Base-by-base conservation (phyloP, 257 asterid genomes). In the Prunella vulgaris region DNA sequence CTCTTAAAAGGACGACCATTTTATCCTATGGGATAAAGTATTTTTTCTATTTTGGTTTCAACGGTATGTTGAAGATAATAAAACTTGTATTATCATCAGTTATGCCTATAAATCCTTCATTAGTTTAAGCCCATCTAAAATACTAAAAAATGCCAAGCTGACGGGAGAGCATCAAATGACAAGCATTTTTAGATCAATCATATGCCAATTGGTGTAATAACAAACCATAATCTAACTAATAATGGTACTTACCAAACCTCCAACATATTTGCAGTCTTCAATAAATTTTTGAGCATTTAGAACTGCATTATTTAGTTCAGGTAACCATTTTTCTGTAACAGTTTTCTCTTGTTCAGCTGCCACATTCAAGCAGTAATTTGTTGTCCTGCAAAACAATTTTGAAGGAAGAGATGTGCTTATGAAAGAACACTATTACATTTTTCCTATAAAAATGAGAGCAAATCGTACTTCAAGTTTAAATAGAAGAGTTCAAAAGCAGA, bases 261-360 rank as follows among this genome's bases (percentile, higher is more conserved):
- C 69, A 77, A 90, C 99, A 66, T 91, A 89, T 77, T 80, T 87
- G 86, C 99, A 94, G 78, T 94, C 97, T 71, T 87, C 97, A 21
- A 91, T 84, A 77, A 88, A 89, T 79, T 89, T 90, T 73, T 89
- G 92, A 77, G 99, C 95, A 81, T 82, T 86, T 57, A 82, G 72
- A 79, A 91, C 85, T 32, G 92, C 90, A 74, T 71, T 84, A 59
- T 82, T 85, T 61, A 94, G 81, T 74, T 91, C 98, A 58, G 95
- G 94, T 60, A 91, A 49, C 98, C 99, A 94, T 70, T 91, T 84
- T 79, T 91, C 97, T 2, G 80, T 75, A 49, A 87, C 86, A 69
- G 89, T 83, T 81, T 87, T 89, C 74, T 94, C 97, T 81, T 91
- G 99, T 77, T 94, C 98, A 57, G 88, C 82, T 21, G 99, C 97